A percentile compares a stretch with the other conserved stretches of the same genome.
These are phyloP conservation scores for Durusdinium trenchii DNA, from an alignment of 73 alveolate species.

Conservation along the genomic window DNA sequence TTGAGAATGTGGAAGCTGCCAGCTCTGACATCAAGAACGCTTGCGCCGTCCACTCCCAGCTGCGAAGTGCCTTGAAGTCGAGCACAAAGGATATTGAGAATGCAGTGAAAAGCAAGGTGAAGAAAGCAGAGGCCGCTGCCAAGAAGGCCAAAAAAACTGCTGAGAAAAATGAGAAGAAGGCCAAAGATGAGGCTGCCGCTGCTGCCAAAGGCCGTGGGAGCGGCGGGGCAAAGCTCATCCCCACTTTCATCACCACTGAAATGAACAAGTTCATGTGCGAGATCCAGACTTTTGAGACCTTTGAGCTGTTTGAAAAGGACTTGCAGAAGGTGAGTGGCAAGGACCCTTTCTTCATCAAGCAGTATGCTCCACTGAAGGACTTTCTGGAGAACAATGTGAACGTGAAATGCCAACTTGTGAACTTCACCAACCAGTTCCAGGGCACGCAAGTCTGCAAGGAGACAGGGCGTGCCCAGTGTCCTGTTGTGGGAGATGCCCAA, in stretches of 20 bases:
- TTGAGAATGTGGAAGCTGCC: background rate
- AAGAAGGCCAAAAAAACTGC: background rate
- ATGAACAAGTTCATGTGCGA: background rate
- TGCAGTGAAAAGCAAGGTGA: background rate
- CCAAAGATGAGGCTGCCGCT: background rate
- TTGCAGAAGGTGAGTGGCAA: background rate
- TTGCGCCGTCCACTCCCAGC: background rate
- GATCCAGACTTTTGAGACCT: background rate
- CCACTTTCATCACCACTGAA: background rate
- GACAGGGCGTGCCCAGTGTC: constrained; percentile 30
- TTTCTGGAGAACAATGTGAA: background rate
- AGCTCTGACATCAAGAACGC: background rate
- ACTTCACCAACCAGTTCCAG: background rate
- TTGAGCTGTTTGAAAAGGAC: background rate
- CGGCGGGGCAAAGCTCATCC: background rate
- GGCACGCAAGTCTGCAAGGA: constrained; percentile 2
- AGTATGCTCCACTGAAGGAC: background rate
- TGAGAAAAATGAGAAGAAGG: background rate
- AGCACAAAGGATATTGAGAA: constrained; percentile 6
- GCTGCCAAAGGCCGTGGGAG: background rate
- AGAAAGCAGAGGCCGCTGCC: constrained; percentile 9
- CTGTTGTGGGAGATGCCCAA: background rate
- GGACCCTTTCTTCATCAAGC: background rate
- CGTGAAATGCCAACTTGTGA: background rate
- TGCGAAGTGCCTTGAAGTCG: constrained; percentile 5